Conservation (phyloP, 169 alveolate genomes). For the Eimeria maxima region DNA sequence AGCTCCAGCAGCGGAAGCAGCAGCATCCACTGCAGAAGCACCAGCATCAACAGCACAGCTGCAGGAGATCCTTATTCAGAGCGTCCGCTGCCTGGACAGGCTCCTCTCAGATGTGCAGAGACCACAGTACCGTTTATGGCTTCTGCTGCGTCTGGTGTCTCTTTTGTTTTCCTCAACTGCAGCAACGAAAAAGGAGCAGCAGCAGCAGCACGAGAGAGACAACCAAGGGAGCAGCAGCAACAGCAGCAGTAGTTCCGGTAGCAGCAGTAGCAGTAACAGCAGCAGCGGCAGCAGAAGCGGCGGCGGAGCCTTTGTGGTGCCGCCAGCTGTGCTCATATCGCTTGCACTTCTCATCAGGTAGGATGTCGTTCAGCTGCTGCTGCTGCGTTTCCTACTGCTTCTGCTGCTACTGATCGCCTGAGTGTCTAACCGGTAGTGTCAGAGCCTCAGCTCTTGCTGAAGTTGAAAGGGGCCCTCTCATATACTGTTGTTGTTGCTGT, state of each 20-base stretch:
- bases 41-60: too few species aligned
- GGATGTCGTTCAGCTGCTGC: not conserved
- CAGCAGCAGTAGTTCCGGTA: too few species aligned
- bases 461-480: too few species aligned
- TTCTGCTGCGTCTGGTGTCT: not conserved
- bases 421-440: too few species aligned
- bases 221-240: not conserved
- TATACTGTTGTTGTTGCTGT: too few species aligned
- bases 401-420: not conserved
- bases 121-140: slow-evolving; percentile 53
- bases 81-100: slow-evolving; percentile 17
- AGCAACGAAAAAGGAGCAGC: slow-evolving; percentile 9
- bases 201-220: slow-evolving; percentile 40
- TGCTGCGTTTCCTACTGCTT: not conserved
- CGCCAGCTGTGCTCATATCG: slow-evolving; percentile 40
- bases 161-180: not conserved
- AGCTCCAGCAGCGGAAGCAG: slow-evolving; percentile 43
- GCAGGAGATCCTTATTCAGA: not conserved
- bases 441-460: too few species aligned
- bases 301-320: slow-evolving; percentile 38
- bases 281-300: slow-evolving; percentile 45
- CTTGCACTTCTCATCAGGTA: slow-evolving; percentile 17
- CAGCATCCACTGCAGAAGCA: not conserved
- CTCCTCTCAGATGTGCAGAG: not conserved
- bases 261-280: not conserved